These are phyloP conservation scores for Phyllosticta paracitricarpa DNA, from an alignment of 2,329 filamentous ascomycete genomes.

Conservation along the genomic window DNA sequence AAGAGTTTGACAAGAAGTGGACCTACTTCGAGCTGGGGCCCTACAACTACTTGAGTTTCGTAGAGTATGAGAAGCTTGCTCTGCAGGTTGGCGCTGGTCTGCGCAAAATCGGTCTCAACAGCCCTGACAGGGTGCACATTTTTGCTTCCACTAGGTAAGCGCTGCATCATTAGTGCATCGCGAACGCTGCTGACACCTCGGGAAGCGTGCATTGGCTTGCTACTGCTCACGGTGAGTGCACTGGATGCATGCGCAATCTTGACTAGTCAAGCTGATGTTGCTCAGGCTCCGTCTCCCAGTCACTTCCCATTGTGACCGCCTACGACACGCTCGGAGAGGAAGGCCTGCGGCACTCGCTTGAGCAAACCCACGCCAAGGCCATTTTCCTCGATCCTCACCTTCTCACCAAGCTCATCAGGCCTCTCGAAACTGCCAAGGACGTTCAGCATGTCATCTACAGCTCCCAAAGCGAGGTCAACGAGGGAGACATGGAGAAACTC, in stretches of 20 bases:
- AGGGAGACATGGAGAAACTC: slow-evolving; percentile 44
- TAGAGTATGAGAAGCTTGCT: slow-evolving; percentile 63
- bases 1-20: slow-evolving; percentile 84
- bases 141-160: slow-evolving; percentile 65
- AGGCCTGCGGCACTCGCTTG: slow-evolving; percentile 75
- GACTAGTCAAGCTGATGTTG: neutral
- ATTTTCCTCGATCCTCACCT: slow-evolving; percentile 85
- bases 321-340: slow-evolving; percentile 86
- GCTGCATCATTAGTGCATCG: neutral
- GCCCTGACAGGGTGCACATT: slow-evolving; percentile 62
- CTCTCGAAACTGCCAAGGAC: slow-evolving; percentile 45
- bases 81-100: slow-evolving; percentile 63
- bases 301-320: slow-evolving; percentile 83
- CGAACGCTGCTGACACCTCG: slow-evolving; percentile 2
- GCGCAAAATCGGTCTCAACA: slow-evolving; percentile 60
- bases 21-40: slow-evolving; percentile 74
- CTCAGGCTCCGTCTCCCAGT: slow-evolving; percentile 62
- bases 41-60: slow-evolving; percentile 68
- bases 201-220: slow-evolving; percentile 70
- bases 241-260: neutral
- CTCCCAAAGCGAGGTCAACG: slow-evolving; percentile 41
- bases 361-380: slow-evolving; percentile 67
- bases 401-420: slow-evolving; percentile 41
- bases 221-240: slow-evolving; percentile 56
- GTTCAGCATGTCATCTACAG: slow-evolving; percentile 51